A percentile compares a stretch with the other conserved stretches of the same genome.
phyloP scores from a whole-genome alignment of 768 basidiomycete genomes.

The Kwoniella sp. region DNA sequence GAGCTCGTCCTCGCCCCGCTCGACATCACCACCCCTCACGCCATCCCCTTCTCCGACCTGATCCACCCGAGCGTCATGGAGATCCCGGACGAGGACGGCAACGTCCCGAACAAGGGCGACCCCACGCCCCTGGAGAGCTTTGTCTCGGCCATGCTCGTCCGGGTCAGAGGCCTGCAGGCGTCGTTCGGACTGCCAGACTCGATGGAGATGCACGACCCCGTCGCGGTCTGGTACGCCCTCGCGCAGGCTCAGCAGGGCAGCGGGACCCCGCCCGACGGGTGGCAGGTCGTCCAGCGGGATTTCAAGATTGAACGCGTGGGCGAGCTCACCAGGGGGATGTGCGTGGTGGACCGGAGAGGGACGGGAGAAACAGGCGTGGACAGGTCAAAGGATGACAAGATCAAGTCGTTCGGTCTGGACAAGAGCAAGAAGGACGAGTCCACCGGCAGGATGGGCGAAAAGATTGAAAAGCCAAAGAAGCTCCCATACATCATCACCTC shows the following conservation, averaged over 20 bases:
- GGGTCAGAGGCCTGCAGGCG: conserved; percentile 71
- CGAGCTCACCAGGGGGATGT: conserved; percentile 79
- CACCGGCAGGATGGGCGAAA: conserved; percentile 21
- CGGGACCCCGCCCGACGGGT: conserved; percentile 54
- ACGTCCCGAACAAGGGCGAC: neutral
- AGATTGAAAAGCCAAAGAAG: conserved; percentile 15
- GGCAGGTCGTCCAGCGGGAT: conserved; percentile 57
- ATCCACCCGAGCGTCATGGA: conserved; percentile 57
- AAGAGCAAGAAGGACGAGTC: conserved; percentile 21
- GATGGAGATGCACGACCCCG: conserved; percentile 86
- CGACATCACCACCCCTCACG: conserved; percentile 76
- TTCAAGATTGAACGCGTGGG: conserved; percentile 71
- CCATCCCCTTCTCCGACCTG: conserved; percentile 61
- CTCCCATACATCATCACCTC: conserved; percentile 36
- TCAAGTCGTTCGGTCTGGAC: conserved; percentile 11
- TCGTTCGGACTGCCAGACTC: conserved; percentile 69
- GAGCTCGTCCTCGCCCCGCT: conserved; percentile 59
- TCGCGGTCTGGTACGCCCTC: conserved; percentile 82
- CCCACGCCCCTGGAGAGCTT: conserved; percentile 56
- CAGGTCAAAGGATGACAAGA: conserved; percentile 32
- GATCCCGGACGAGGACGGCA: neutral
- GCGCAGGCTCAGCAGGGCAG: conserved; percentile 33
- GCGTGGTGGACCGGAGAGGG: conserved; percentile 72
- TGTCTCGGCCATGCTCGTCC: conserved; percentile 72
- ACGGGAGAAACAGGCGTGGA: conserved; percentile 59